phyloP scores from a whole-genome alignment of 495 filamentous ascomycete genomes.

The Xylaria telfairii region DNA sequence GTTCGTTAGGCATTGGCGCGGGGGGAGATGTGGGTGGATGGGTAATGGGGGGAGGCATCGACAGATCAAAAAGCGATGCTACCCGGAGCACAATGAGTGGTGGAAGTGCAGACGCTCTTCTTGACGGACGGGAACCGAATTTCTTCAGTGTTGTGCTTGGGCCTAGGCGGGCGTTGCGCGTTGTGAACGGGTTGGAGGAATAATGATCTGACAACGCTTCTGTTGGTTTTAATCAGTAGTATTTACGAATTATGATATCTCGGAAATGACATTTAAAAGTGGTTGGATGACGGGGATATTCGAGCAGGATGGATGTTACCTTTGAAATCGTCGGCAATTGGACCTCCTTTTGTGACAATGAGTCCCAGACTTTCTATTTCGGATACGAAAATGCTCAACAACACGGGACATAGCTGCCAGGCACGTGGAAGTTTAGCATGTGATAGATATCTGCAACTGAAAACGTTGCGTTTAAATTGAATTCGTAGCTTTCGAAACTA shows the following conservation, averaged over 20 bases:
- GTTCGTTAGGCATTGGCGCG: slow-evolving; percentile 27
- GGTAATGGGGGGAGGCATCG: slow-evolving; percentile 14
- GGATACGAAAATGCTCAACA: no score
- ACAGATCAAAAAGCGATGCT: slow-evolving; percentile 41
- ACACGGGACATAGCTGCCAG: no score
- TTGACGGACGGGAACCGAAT: slow-evolving; percentile 70
- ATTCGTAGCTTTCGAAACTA: background rate
- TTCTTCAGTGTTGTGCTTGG: slow-evolving; percentile 77
- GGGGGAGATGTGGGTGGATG: slow-evolving; percentile 6
- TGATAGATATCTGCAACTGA: background rate
- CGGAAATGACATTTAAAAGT: background rate
- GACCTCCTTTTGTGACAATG: no score
- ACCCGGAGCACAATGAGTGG: slow-evolving; percentile 44
- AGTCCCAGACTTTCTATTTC: no score
- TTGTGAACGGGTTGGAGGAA: slow-evolving; percentile 66
- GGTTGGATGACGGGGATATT: background rate
- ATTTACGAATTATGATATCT: background rate
- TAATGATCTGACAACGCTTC: background rate
- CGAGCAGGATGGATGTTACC: background rate
- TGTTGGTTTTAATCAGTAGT: background rate
- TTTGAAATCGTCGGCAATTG: no score
- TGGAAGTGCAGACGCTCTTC: slow-evolving; percentile 58
- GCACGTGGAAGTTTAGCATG: background rate
- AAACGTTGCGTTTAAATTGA: background rate
- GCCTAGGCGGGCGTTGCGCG: slow-evolving; percentile 72